Base-by-base conservation (phyloP, 768 basidiomycete species). In the Lactifluus pinguis region DNA sequence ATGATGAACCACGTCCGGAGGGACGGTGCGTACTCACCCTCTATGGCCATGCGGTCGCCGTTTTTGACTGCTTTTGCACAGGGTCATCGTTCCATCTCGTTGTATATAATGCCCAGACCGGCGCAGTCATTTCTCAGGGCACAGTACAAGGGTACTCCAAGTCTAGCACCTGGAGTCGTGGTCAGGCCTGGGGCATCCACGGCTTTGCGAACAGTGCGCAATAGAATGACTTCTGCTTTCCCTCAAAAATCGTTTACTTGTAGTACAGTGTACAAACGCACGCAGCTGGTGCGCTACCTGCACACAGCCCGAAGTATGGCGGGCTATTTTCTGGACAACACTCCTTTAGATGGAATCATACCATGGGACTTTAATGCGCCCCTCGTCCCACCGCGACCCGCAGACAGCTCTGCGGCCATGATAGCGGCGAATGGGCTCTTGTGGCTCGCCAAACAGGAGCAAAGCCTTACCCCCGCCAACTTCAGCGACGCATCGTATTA, bases 311-410 rank as follows among this genome's bases (percentile, higher is more conserved):
- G 82, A 9, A 74, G 72, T 19, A 72, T 85, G 69, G 85, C 86
- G 8, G 72, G 68, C 3, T 86, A 82, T 71, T 87, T 86, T 74
- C 66, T 87, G 54, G 66, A 70, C n/a, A 75, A 81, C 66, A 70
- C 87, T 10, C 86, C 87, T 6, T 65, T 72, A 15, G 79, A 83
- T 61, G 83, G 82, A 1, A 76, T 88, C 49, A 79, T 85, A n/a
- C 85, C 85, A 30, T 89, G 87, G 87, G 86, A 88, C 69, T 89
- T 87, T 73, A 79, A 87, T 60, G 87, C 85, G 6, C 86, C 86
- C 0, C 68, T 78, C 42, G 69, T 69, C 7, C 84, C 83, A 2
- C 78, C 80, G 17, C 76, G 80, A 13, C 81, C 83, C 0, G 84
- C 85, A 0, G 87, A 89, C 71, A 84, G 83, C 1, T 86, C 86